Evolutionary conservation across 2,329 filamentous ascomycete genomes (phyloP).

Genomic region (Ceratocystis albifundus): DNA sequence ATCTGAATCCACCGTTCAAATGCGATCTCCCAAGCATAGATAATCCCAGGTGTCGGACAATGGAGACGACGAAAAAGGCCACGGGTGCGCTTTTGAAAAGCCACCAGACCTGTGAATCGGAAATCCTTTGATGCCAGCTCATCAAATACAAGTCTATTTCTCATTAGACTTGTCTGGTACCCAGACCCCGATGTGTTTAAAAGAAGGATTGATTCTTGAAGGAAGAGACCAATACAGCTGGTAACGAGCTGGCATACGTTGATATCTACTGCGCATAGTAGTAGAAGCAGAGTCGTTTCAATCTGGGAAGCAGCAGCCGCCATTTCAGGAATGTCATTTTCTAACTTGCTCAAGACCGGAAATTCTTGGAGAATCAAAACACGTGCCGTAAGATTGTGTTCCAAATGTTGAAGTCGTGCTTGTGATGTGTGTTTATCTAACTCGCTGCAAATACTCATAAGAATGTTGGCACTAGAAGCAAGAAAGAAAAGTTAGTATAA

Average conservation of each 20-base stretch:
- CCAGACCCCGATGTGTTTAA: conserved; percentile 39
- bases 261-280: conserved; percentile 53
- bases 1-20: conserved; percentile 55
- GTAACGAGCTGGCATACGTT: conserved; percentile 55
- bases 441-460: conserved; percentile 18
- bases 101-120: conserved; percentile 55
- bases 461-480: conserved; percentile 17
- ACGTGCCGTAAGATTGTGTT: conserved; percentile 46
- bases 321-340: conserved; percentile 45
- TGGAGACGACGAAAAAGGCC: conserved; percentile 48
- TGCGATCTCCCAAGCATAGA: conserved; percentile 54
- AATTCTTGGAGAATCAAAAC: conserved; percentile 38
- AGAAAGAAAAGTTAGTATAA: too few species aligned
- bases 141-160: conserved; percentile 49
- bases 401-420: conserved; percentile 24
- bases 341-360: conserved; percentile 33
- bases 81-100: conserved; percentile 56
- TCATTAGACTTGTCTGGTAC: conserved; percentile 35
- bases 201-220: conserved; percentile 47
- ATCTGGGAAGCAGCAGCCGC: conserved; percentile 42
- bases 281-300: conserved; percentile 52
- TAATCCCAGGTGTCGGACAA: conserved; percentile 53
- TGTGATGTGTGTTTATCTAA: conserved; percentile 21
- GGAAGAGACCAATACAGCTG: conserved; percentile 47
- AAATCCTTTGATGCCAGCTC: conserved; percentile 54